A percentile compares a stretch with the other conserved stretches of the same genome.
These are phyloP conservation scores for Penicillium sp. DNA, from an alignment of 2,329 filamentous ascomycete genomes.

Conservation along the genomic window DNA sequence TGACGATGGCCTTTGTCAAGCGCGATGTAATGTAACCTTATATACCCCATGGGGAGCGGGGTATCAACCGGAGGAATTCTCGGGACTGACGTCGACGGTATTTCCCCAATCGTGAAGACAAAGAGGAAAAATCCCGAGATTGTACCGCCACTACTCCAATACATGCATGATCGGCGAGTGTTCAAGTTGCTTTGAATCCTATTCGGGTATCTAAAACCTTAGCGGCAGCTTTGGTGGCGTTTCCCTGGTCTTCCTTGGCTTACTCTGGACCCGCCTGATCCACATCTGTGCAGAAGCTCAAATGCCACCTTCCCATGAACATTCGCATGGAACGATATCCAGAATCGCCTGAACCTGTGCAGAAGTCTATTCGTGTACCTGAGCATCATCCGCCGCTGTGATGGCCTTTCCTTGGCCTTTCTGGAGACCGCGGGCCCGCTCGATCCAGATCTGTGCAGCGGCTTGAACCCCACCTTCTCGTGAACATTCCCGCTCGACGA, in stretches of 20 bases:
- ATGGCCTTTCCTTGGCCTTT: constrained; percentile 47
- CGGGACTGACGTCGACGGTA: neutral
- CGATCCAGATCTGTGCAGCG: constrained; percentile 55
- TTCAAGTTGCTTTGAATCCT: neutral
- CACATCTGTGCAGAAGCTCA: constrained; percentile 51
- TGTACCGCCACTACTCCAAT: neutral
- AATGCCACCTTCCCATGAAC: constrained; percentile 50
- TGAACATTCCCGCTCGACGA: constrained; percentile 60
- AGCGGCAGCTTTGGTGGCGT: constrained; percentile 27
- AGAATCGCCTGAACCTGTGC: constrained; percentile 52
- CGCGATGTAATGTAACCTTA: neutral
- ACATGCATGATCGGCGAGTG: neutral
- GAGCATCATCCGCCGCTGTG: neutral
- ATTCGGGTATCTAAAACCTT: constrained; percentile 3
- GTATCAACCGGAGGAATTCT: constrained; percentile 2
- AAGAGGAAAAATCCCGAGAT: constrained; percentile 2
- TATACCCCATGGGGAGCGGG: constrained; percentile 10
- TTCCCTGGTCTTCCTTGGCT: constrained; percentile 49
- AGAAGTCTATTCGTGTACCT: neutral
- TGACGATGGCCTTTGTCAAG: neutral
- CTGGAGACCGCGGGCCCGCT: constrained; percentile 52
- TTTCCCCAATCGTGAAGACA: neutral
- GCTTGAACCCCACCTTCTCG: constrained; percentile 48
- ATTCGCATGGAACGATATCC: constrained; percentile 62
- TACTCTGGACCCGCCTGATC: constrained; percentile 53